These are phyloP conservation scores for Hygrophorus pudorinus DNA, from an alignment of 768 basidiomycete species.

Conservation along the genomic window DNA sequence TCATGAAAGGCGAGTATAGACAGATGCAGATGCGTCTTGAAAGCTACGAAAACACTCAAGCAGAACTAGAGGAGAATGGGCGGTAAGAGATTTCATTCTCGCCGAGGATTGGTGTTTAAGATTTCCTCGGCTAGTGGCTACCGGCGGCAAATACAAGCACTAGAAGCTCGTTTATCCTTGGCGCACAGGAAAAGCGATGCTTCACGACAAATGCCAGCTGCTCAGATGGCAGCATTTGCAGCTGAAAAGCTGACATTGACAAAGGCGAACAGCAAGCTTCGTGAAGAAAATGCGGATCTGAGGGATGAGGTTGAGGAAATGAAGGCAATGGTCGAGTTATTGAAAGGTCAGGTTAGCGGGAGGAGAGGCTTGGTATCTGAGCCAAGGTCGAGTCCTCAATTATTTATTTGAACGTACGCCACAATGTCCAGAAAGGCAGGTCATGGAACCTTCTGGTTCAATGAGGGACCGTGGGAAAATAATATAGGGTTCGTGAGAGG, in stretches of 20 bases:
- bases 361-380: conserved; percentile 32
- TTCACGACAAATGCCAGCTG: conserved; percentile 21
- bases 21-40: conserved; percentile 60
- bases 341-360: conserved; percentile 49
- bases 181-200: conserved; percentile 30
- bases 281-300: conserved; percentile 44
- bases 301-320: conserved; percentile 47
- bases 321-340: conserved; percentile 57
- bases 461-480: background rate
- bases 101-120: background rate
- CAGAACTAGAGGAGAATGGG: conserved; percentile 44
- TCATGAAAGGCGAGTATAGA: conserved; percentile 46
- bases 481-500: background rate
- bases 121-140: conserved; percentile 29
- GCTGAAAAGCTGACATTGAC: conserved; percentile 35
- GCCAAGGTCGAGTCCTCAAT: conserved; percentile 32
- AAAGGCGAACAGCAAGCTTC: conserved; percentile 42
- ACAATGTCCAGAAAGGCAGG: conserved; percentile 31
- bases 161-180: conserved; percentile 47
- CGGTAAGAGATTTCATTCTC: conserved; percentile 33
- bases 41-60: conserved; percentile 43
- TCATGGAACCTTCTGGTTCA: conserved; percentile 23
- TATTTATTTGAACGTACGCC: conserved; percentile 16
- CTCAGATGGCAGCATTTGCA: conserved; percentile 35
- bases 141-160: conserved; percentile 49